Percentiles rank a stretch among this genome's conserved stretches.
These are phyloP conservation scores for Rhodotorula paludigena DNA, from an alignment of 768 basidiomycete genomes.

Conservation along the genomic window DNA sequence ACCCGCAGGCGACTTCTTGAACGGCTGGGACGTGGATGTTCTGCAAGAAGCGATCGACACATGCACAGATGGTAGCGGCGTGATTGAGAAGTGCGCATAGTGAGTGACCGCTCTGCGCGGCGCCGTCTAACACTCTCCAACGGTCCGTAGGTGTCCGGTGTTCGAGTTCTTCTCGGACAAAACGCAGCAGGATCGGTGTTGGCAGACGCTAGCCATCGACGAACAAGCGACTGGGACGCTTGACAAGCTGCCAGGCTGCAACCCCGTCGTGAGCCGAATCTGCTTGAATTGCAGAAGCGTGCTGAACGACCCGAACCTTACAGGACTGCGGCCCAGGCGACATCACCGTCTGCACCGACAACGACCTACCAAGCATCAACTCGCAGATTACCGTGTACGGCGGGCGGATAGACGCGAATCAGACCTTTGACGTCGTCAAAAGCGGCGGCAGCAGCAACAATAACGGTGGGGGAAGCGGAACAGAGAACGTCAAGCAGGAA, in stretches of 20 bases:
- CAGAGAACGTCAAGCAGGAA: no score
- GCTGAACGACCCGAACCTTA: neutral
- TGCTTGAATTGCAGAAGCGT: no score
- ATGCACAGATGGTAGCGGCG: conserved; percentile 35
- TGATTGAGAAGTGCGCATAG: conserved; percentile 26
- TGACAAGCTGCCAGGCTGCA: conserved; percentile 19
- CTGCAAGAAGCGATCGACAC: conserved; percentile 37
- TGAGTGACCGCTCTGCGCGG: no score
- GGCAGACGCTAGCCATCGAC: neutral
- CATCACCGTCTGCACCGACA: conserved; percentile 23
- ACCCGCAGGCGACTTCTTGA: conserved; percentile 23
- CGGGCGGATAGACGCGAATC: neutral
- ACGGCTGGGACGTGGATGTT: conserved; percentile 37
- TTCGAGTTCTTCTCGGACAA: conserved; percentile 20
- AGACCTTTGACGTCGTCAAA: neutral
- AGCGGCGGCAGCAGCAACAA: neutral
- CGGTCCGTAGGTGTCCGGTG: conserved; percentile 15
- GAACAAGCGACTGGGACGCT: conserved; percentile 12
- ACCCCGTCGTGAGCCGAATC: conserved; percentile 9
- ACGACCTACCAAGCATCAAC: neutral
- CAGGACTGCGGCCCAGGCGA: conserved; percentile 21
- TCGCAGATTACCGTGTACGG: neutral
- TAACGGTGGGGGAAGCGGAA: neutral
- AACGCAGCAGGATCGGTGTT: neutral
- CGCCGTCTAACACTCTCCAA: no score